These are phyloP conservation scores for Starmera stellimalicola DNA, from an alignment of 1,139 yeast genomes.

Conservation along the genomic window DNA sequence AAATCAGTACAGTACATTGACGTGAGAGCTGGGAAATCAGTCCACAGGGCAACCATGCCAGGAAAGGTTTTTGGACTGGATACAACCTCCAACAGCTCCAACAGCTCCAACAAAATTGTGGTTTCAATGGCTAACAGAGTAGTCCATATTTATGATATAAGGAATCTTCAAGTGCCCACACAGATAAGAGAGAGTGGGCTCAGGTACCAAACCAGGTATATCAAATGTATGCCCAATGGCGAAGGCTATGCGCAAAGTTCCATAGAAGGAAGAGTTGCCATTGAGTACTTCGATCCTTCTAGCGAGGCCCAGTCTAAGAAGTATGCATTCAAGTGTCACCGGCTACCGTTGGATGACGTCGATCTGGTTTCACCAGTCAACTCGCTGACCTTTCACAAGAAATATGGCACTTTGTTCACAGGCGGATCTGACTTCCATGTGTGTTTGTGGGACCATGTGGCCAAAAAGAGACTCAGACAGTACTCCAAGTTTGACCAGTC, in stretches of 20 bases:
- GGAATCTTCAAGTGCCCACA: conserved; percentile 35
- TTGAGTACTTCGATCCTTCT: conserved; percentile 57
- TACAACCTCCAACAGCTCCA: too few relatives aligned
- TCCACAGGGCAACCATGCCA: conserved; percentile 21
- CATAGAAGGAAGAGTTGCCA: conserved; percentile 79
- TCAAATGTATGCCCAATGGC: conserved; percentile 49
- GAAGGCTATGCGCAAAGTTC: conserved; percentile 73
- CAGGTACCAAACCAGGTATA: conserved; percentile 57
- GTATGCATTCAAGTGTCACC: conserved; percentile 83
- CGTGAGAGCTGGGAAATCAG: conserved; percentile 10
- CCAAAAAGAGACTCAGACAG: conserved; percentile 53
- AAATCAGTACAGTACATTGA: conserved; percentile 34
- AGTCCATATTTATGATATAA: conserved; percentile 50
- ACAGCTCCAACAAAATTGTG: conserved; percentile 32
- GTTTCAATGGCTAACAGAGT: conserved; percentile 47
- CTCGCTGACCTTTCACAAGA: conserved; percentile 46
- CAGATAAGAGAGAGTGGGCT: conserved; percentile 61
- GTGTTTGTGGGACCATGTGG: conserved; percentile 67
- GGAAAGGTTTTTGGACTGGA: conserved; percentile 65
- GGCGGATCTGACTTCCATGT: conserved; percentile 75
- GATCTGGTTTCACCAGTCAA: conserved; percentile 76
- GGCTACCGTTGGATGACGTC: conserved; percentile 34
- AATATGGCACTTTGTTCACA: conserved; percentile 46
- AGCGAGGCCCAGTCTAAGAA: conserved; percentile 38
- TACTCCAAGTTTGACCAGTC: conserved; percentile 41